Base-by-base conservation (phyloP, 2,329 filamentous ascomycete genomes). In the Penicillium expansum region DNA sequence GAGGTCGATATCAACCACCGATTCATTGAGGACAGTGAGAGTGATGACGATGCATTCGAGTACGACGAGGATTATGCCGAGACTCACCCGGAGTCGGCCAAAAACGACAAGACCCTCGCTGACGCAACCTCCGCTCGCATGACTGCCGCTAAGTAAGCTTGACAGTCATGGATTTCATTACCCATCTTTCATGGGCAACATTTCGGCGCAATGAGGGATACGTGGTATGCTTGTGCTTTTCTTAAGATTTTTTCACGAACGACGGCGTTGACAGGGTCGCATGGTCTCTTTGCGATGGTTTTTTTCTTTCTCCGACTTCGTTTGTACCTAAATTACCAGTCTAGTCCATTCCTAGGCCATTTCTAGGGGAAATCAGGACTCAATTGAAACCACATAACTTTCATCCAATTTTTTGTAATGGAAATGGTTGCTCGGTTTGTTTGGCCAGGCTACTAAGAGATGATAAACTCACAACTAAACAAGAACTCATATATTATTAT, bases 1-100 rank as follows among this genome's bases (percentile, higher is more conserved):
- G 86, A 87, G 60, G 75, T 78, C 33, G 79, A 79, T 32, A 82
- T 97, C 14, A 90, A 96, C 59, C 88, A 86, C 57, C 89, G 89
- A 0, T 96, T 96, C 44, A 80, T 83, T 1, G 86, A 88, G 29
- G 88, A 91, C 6, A 83, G 85, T 2, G 85, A 87, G 1, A 82
- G 83, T 1, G 83, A 85, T 2, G 83, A 84, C 9, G 81, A 77
- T 1, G 78, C 78, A 1, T 73, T 83, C 43, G 79, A 80, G 11
- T 64, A 60, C n/a, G 63, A 62, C 8, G 64, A 70, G n/a, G 69
- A 71, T 22, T 55, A 55, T 20, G 20, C 27, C 3, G 48, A 52
- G 11, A 22, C 33, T 7, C 30, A 27, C 29, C 58, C 76, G 24
- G 77, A 80, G 37, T 76, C 78, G 18, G 63, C 61, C 8, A 72